These are phyloP conservation scores for Neofusicoccum laricinum DNA, from an alignment of 2,329 filamentous ascomycete genomes.

Conservation along the genomic window DNA sequence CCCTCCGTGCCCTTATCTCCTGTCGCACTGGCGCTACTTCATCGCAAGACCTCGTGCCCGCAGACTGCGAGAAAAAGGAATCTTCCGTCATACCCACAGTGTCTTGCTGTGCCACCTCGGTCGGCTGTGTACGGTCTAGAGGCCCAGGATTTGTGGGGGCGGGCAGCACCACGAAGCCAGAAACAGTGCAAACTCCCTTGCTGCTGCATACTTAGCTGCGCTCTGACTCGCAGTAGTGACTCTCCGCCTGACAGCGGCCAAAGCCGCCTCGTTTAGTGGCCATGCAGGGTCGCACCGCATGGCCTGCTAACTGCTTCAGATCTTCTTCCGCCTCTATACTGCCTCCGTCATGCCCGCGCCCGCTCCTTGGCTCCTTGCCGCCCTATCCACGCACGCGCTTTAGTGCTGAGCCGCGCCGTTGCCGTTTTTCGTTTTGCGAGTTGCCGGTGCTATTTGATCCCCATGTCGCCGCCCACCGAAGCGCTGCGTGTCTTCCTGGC, in stretches of 20 bases:
- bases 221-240: slow-evolving; percentile 6
- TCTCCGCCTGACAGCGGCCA: not conserved
- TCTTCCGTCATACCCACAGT: not conserved
- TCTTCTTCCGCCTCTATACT: not conserved
- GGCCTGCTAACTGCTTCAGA: not conserved
- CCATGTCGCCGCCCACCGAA: not conserved
- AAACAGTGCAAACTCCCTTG: not conserved
- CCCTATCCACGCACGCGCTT: not conserved
- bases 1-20: not conserved
- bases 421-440: not conserved
- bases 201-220: not conserved
- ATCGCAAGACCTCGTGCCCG: not conserved
- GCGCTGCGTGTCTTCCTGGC: not conserved
- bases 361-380: not conserved
- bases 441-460: not conserved
- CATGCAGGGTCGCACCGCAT: not conserved
- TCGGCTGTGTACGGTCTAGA: no score
- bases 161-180: not conserved
- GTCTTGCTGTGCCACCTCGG: slow-evolving; percentile 1
- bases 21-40: not conserved
- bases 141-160: not conserved
- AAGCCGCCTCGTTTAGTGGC: not conserved
- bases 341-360: not conserved
- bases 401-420: not conserved
- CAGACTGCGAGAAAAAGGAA: not conserved